phyloP scores from a whole-genome alignment of 306 rosid genomes.

The Cucumis hystrix region DNA sequence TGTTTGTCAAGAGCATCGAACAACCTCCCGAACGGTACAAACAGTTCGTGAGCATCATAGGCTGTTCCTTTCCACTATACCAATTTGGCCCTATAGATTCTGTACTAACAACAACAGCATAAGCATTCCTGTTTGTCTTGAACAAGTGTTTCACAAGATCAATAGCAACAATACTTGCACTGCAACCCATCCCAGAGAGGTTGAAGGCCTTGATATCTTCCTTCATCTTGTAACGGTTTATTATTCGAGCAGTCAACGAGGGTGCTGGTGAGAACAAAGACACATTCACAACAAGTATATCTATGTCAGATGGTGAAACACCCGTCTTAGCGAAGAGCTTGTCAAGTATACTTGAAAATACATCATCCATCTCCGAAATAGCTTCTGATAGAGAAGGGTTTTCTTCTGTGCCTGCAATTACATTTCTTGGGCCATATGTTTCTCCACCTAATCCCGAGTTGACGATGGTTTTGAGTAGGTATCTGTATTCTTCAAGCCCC shows the following conservation, averaged over 20 bases:
- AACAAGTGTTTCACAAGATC: conserved; percentile 61
- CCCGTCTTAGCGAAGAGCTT: conserved; percentile 31
- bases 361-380: conserved; percentile 48
- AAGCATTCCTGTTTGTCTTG: conserved; percentile 22
- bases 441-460: conserved; percentile 69
- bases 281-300: conserved; percentile 72
- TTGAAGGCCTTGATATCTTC: conserved; percentile 47
- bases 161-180: conserved; percentile 59
- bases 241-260: conserved; percentile 51
- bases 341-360: conserved; percentile 60
- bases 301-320: conserved; percentile 44
- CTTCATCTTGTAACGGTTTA: conserved; percentile 71
- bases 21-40: conserved; percentile 70
- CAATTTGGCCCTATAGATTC: conserved; percentile 70
- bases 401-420: conserved; percentile 39
- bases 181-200: conserved; percentile 87
- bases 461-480: conserved; percentile 47
- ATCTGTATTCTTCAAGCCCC: conserved; percentile 49
- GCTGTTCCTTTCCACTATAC: conserved; percentile 55
- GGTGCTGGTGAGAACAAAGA: conserved; percentile 65
- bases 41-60: conserved; percentile 74
- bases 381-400: conserved; percentile 25
- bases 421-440: conserved; percentile 59
- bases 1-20: conserved; percentile 65
- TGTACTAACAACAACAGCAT: conserved; percentile 70